Percentiles rank a stretch among this genome's conserved stretches.
phyloP scores from a whole-genome alignment of 2,329 filamentous ascomycete genomes.

The Beauveria australis region DNA sequence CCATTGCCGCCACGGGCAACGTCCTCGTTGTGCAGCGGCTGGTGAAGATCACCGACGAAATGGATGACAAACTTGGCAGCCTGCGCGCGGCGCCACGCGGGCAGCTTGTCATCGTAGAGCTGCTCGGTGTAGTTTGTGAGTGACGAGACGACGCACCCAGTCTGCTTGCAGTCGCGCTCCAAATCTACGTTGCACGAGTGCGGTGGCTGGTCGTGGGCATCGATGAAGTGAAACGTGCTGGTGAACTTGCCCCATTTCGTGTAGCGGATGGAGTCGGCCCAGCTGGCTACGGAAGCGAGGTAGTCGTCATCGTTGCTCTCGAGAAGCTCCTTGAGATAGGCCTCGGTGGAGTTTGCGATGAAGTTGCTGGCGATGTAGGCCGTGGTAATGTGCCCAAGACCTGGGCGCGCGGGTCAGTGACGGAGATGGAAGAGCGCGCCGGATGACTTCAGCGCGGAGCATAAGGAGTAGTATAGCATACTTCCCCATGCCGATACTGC shows the following conservation, averaged over 20 bases:
- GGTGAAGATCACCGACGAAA: constrained; percentile 63
- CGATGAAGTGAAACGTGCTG: constrained; percentile 60
- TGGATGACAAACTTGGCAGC: constrained; percentile 60
- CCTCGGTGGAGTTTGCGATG: constrained; percentile 46
- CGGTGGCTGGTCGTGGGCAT: constrained; percentile 56
- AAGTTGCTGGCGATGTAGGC: constrained; percentile 56
- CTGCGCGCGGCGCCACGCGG: constrained; percentile 40
- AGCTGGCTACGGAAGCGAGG: constrained; percentile 55
- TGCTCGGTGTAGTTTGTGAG: constrained; percentile 53
- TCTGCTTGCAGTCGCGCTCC: constrained; percentile 52
- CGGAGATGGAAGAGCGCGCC: neutral
- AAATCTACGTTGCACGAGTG: constrained; percentile 47
- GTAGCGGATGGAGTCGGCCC: constrained; percentile 60
- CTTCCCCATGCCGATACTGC: constrained; percentile 31
- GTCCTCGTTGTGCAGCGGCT: constrained; percentile 59
- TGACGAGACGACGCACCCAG: constrained; percentile 54
- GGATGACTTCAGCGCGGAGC: neutral
- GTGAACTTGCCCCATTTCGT: constrained; percentile 55
- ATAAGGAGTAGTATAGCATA: constrained; percentile 18
- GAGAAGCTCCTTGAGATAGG: constrained; percentile 50
- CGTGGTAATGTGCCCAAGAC: constrained; percentile 57
- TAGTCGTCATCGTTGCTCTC: constrained; percentile 47
- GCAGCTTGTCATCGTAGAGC: constrained; percentile 38
- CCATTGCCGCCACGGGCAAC: constrained; percentile 59
- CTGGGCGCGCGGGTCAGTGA: constrained; percentile 22